Evolutionary conservation across 2,329 filamentous ascomycete genomes (phyloP), one percentile per base, ranked within the genome.

Genomic region (Fusarium sambucinum): DNA sequence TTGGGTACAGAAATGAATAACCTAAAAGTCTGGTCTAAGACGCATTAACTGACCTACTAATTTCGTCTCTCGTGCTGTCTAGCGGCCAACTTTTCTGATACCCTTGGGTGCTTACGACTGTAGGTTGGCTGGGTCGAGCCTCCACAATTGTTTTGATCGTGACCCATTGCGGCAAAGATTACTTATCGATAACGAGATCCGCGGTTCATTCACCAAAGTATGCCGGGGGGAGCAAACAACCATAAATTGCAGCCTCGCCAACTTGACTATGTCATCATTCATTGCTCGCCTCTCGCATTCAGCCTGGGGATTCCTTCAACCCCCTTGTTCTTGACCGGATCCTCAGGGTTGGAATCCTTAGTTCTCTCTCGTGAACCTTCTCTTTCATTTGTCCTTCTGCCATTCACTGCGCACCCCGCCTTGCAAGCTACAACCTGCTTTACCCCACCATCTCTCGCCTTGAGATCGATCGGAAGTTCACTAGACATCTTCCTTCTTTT

Each of bases 161-260:
- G 40, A 51, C 23, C 69, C 47, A 72, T 68, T 71, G 62, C 52
- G 41, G 44, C 16, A 29, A n/a, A 44, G 19, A 23, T 11, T 8
- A n/a, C 32, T 44, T 68, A 73, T 71, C 71, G 69, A 71, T 73
- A 74, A 68, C 16, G 17, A 11, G 35, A 50, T 44, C 59, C 41
- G 68, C 55, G 57, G 68, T 58, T 69, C 58, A 44, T 64, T 53
- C 38, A 62, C 27, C 57, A 62, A 52, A 12, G 17, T 30, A 33
- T 25, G 57, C 42, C 21, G 33, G 52, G 32, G 52, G 55, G 68
- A 53, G 21, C 40, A 51, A 58, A 59, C 58, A 51, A 47, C 60
- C 58, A 74, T 72, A 74, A 74, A 74, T 69, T 68, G 55, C 48
- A 69, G 64, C 69, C 70, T 74, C 45, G 60, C 38, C 61, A 70